Conservation (phyloP, 2,329 filamentous ascomycete genomes). For the Exophiala sideris region DNA sequence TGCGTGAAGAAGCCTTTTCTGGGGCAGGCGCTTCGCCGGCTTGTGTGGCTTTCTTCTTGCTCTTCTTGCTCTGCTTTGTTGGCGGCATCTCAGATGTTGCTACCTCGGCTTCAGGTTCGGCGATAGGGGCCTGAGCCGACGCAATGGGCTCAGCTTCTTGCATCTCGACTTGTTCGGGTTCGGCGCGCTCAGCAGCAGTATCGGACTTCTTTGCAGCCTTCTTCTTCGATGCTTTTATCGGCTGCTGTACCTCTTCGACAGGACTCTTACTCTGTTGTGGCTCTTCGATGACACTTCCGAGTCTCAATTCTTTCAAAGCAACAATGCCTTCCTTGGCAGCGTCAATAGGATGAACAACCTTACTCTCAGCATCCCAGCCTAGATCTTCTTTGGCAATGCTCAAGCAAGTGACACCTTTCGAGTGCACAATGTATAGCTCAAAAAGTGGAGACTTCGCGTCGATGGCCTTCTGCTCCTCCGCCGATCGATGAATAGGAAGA, state of each 20-base stretch:
- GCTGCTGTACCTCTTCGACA: constrained; percentile 37
- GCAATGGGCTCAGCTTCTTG: constrained; percentile 28
- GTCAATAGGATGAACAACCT: constrained; percentile 73
- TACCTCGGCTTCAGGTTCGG: constrained; percentile 11
- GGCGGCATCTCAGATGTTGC: constrained; percentile 9
- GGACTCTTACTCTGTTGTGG: constrained; percentile 39
- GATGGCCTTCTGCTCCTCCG: constrained; percentile 50
- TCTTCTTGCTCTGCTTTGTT: constrained; percentile 27
- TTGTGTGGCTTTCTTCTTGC: constrained; percentile 25
- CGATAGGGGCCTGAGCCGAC: not conserved
- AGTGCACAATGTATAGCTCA: constrained; percentile 96
- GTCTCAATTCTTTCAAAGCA: constrained; percentile 66
- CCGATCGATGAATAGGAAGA: constrained; percentile 61
- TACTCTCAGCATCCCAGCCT: constrained; percentile 87
- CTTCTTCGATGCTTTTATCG: constrained; percentile 39
- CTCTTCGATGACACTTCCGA: constrained; percentile 38
- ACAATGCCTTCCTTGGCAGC: constrained; percentile 72
- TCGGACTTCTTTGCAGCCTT: constrained; percentile 41
- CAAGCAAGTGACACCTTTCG: constrained; percentile 89
- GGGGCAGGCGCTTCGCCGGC: constrained; percentile 1
- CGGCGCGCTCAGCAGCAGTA: constrained; percentile 24
- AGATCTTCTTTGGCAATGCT: constrained; percentile 83
- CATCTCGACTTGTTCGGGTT: constrained; percentile 29
- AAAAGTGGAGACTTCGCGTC: constrained; percentile 73
- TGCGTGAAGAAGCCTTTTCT: constrained; percentile 10